Conservation (phyloP, 371 early-diverging fungal genomes). For the Mucor plumbeus region DNA sequence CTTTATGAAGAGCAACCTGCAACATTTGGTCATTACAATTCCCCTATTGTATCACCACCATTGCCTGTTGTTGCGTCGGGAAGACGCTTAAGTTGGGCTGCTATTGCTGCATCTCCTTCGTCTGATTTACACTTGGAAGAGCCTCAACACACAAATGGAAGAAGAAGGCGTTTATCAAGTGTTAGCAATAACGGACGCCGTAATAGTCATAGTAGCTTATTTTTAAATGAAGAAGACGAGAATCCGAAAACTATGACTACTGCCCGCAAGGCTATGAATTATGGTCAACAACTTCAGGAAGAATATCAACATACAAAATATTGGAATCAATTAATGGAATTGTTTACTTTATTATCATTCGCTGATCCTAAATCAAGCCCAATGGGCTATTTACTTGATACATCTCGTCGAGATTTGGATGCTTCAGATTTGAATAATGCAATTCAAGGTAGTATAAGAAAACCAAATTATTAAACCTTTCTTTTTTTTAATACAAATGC, state of each 20-base stretch:
- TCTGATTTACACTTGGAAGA: background rate
- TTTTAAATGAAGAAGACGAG: constrained; percentile 23
- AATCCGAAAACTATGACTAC: constrained; percentile 29
- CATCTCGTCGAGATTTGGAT: constrained; percentile 59
- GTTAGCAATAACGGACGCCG: background rate
- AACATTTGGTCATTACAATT: background rate
- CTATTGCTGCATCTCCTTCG: constrained; percentile 35
- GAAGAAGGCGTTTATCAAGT: constrained; percentile 9
- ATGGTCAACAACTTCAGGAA: constrained; percentile 72
- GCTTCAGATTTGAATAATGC: constrained; percentile 74
- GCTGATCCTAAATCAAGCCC: constrained; percentile 58
- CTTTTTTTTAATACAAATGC: background rate
- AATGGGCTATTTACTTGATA: constrained; percentile 56
- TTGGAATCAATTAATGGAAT: constrained; percentile 20
- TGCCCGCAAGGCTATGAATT: constrained; percentile 57
- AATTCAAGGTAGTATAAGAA: constrained; percentile 58
- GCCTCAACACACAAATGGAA: background rate
- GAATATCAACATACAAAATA: constrained; percentile 60
- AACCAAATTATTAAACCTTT: background rate
- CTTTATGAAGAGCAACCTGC: constrained; percentile 17
- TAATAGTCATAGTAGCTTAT: constrained; percentile 2
- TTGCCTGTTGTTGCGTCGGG: constrained; percentile 35
- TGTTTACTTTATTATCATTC: constrained; percentile 80
- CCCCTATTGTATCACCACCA: constrained; percentile 21
- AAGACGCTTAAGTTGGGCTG: constrained; percentile 45